These are phyloP conservation scores for Aspergillus mulundensis DNA, from an alignment of 495 filamentous ascomycete species.

Conservation along the genomic window DNA sequence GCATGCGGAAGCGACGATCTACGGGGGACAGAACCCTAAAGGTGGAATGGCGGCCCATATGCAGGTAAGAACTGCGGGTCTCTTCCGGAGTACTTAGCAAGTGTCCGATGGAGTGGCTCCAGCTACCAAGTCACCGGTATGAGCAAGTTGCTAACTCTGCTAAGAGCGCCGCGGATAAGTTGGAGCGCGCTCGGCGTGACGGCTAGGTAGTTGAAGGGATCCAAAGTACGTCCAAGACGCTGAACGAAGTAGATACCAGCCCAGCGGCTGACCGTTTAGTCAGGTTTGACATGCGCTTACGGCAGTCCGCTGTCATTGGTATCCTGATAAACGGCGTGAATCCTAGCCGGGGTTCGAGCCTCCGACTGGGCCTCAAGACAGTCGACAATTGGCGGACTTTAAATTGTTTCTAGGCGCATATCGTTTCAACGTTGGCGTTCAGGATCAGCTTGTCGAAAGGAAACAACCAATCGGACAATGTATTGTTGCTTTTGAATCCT, in stretches of 20 bases:
- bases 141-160: neutral
- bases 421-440: neutral
- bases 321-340: neutral
- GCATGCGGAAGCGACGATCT: slow-evolving; percentile 26
- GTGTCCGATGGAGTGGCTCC: neutral
- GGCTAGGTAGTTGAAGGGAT: neutral
- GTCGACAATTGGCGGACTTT: neutral
- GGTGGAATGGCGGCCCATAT: neutral
- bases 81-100: neutral
- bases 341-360: neutral
- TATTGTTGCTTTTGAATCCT: neutral
- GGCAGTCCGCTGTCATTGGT: neutral
- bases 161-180: neutral
- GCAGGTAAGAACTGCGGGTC: slow-evolving; percentile 1
- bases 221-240: neutral
- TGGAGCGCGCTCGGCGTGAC: neutral
- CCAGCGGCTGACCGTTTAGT: neutral
- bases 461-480: neutral
- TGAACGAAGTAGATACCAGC: neutral
- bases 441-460: neutral
- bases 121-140: neutral
- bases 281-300: neutral
- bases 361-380: neutral
- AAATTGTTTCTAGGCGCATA: neutral
- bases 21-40: slow-evolving; percentile 22